Evolutionary conservation across 2,329 filamentous ascomycete genomes (phyloP).

Genomic region (Apiospora phragmitis): DNA sequence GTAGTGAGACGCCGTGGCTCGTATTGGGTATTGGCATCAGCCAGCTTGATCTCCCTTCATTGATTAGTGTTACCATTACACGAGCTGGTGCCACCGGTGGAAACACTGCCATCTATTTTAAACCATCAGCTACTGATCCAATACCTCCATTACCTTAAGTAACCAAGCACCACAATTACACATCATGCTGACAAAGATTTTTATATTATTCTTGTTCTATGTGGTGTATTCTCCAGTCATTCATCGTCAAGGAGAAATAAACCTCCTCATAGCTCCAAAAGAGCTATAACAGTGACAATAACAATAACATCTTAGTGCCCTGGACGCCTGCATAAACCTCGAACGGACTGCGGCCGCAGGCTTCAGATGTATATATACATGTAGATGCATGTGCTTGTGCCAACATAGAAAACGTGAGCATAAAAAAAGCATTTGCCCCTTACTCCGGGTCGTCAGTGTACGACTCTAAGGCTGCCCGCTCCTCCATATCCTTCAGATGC

Average conservation of each 20-base stretch:
- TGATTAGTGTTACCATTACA: not conserved
- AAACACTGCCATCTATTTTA: not conserved
- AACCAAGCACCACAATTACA: not conserved
- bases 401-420: not conserved
- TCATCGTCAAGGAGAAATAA: not conserved
- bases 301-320: not conserved
- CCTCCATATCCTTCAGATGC: slow-evolving; percentile 74
- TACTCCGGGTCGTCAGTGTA: slow-evolving; percentile 44
- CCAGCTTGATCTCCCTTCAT: not conserved
- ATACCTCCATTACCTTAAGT: not conserved
- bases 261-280: not conserved
- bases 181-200: not conserved
- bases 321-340: not conserved
- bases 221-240: not conserved
- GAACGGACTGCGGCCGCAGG: not conserved
- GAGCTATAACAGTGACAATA: not conserved
- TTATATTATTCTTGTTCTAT: not conserved
- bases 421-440: not conserved
- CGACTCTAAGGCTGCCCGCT: slow-evolving; percentile 44
- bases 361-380: not conserved
- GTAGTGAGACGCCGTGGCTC: not conserved
- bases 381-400: not conserved
- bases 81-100: not conserved
- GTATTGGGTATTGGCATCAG: not conserved
- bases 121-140: not conserved